Conservation (phyloP, 139 green algal genomes). For the Auxenochlorella pyrenoidosa region DNA sequence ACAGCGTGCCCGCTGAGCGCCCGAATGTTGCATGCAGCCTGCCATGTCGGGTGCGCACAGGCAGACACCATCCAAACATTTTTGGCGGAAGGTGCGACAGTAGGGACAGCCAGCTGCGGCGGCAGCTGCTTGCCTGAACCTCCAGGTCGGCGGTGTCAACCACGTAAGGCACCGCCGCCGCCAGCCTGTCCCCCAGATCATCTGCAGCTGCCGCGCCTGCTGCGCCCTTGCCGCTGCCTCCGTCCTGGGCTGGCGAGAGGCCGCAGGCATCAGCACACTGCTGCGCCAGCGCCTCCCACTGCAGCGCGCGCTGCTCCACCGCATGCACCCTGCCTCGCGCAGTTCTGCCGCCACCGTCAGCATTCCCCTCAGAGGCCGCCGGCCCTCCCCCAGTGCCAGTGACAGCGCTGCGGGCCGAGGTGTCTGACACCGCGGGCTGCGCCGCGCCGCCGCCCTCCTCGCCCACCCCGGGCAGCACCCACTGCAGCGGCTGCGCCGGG, state of each 20-base stretch:
- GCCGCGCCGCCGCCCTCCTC: neutral
- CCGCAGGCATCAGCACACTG: slow-evolving; percentile 35
- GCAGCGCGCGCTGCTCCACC: slow-evolving; percentile 63
- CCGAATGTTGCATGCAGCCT: neutral
- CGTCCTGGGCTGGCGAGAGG: neutral
- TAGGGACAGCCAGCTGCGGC: neutral
- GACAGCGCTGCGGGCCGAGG: slow-evolving; percentile 6
- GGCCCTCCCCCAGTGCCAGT: neutral
- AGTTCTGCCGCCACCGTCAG: neutral
- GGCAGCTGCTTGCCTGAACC: slow-evolving; percentile 10
- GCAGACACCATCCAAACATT: no score
- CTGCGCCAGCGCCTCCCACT: slow-evolving; percentile 74
- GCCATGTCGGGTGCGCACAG: neutral
- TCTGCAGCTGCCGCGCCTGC: neutral
- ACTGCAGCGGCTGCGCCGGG: slow-evolving; percentile 6
- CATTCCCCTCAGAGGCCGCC: neutral
- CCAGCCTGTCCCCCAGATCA: slow-evolving; percentile 47
- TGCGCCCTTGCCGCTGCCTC: slow-evolving; percentile 45
- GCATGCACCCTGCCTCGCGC: slow-evolving; percentile 26
- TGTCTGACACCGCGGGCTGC: slow-evolving; percentile 13
- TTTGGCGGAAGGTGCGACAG: neutral
- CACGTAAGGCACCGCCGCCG: slow-evolving; percentile 53
- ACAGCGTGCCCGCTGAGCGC: neutral
- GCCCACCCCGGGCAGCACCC: slow-evolving; percentile 32
- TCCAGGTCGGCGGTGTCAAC: slow-evolving; percentile 48